Evolutionary conservation across 2,329 filamentous ascomycete genomes (phyloP), one percentile per base, ranked within the genome.

Genomic region (Sporothrix protearum): DNA sequence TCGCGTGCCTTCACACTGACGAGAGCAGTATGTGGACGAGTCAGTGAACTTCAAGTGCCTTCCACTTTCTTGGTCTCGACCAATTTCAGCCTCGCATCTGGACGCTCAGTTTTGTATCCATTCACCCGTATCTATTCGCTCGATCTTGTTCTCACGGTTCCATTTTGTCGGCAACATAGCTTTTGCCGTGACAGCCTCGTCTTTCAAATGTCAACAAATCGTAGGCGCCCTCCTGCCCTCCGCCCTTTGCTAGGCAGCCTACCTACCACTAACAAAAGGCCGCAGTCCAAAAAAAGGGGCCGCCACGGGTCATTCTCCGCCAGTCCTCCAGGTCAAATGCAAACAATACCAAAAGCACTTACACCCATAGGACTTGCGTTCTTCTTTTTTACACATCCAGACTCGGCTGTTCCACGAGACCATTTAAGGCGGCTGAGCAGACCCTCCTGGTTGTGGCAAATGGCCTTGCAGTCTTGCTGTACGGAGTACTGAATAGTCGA

Each of bases 281-380:
- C 57, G 36, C 55, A 45, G 59, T 12, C n/a, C 59, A 45, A 66
- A 66, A 45, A 66, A 66, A 49, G 42, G 42, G 63, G 42, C 42
- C 63, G 42, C n/a, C 42, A 49, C 63, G 42, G 63, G 25, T 42
- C 63, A 42, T 33, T 57, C n/a, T n/a, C n/a, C n/a, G n/a, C n/a
- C n/a, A n/a, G n/a, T n/a, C n/a, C n/a, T n/a, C n/a, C n/a, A n/a
- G n/a, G n/a, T n/a, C n/a, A n/a, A n/a, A n/a, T n/a, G n/a, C n/a
- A n/a, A n/a, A n/a, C n/a, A n/a, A n/a, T n/a, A n/a, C n/a, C n/a
- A n/a, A n/a, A n/a, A n/a, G n/a, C n/a, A n/a, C n/a, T n/a, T n/a
- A n/a, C 19, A 4, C 5, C 14, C 28, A 3, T n/a, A 61, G 55
- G 33, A 39, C 57, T 42, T 59, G 36, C 25, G 0, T 55, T 14